A percentile compares a stretch with the other conserved stretches of the same genome.
Evolutionary conservation across 2,329 filamentous ascomycete species (phyloP).

Genomic region (Ophiostoma australiae): DNA sequence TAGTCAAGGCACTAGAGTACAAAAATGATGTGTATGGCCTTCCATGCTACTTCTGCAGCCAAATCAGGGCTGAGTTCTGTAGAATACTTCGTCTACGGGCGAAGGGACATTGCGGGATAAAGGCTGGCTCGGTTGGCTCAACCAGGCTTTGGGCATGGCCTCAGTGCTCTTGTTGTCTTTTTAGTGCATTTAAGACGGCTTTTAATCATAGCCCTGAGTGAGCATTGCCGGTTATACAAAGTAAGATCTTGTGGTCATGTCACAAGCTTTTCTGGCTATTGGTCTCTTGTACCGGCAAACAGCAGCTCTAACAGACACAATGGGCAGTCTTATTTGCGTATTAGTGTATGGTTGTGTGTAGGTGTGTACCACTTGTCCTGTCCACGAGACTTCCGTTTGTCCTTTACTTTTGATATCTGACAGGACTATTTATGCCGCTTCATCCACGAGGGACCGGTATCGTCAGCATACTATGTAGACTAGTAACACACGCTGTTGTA

Average conservation of each 20-base stretch:
- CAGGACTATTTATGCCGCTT: not conserved
- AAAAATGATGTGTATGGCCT: not conserved
- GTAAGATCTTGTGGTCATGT: not conserved
- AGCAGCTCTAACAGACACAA: not conserved
- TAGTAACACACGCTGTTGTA: not conserved
- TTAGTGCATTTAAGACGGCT: not conserved
- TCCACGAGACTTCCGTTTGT: not conserved
- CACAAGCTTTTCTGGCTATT: not conserved
- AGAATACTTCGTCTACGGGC: not conserved
- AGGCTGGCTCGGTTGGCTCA: not conserved
- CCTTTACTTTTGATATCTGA: constrained; percentile 2
- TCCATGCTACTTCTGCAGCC: not conserved
- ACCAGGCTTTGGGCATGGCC: not conserved
- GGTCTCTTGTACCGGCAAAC: not conserved
- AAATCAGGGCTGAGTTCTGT: not conserved
- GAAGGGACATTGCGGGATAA: constrained; percentile 15
- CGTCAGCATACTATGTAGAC: not conserved
- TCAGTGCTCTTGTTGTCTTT: not conserved
- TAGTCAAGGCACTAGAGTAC: too few species aligned
- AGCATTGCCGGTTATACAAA: not conserved
- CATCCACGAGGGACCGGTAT: not conserved
- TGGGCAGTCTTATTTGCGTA: not conserved
- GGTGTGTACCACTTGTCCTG: not conserved
- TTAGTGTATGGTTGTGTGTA: not conserved
- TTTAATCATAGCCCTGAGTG: not conserved